phyloP scores from a whole-genome alignment of 2,329 filamentous ascomycete species.

The Venturiaceae sp. region DNA sequence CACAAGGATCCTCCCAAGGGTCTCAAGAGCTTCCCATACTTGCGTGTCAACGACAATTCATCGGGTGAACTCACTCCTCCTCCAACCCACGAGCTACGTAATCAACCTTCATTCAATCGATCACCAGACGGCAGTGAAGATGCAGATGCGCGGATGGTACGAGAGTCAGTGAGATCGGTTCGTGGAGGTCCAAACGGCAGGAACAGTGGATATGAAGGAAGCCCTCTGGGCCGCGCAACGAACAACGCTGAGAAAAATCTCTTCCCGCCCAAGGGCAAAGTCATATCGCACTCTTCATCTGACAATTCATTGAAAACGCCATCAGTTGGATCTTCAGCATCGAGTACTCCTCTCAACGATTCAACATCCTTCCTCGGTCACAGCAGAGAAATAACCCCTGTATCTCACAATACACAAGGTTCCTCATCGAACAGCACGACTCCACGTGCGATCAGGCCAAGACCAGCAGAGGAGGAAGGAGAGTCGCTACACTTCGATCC shows the following conservation, averaged over 20 bases:
- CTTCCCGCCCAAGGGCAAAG: constrained; percentile 11
- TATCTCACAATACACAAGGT: constrained; percentile 9
- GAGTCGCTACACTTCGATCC: background rate
- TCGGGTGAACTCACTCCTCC: background rate
- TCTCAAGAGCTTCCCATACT: background rate
- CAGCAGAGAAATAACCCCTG: background rate
- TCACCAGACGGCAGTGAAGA: constrained; percentile 4
- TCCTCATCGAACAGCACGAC: constrained; percentile 14
- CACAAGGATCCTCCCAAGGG: constrained; percentile 3
- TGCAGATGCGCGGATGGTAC: constrained; percentile 7
- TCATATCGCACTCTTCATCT: constrained; percentile 19
- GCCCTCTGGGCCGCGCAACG: background rate
- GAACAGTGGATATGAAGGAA: background rate
- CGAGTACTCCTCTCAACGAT: background rate
- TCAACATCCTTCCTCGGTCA: background rate
- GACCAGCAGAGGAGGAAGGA: background rate
- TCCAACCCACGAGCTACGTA: background rate
- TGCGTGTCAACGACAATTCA: background rate
- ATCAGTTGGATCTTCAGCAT: constrained; percentile 6
- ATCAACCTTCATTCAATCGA: background rate
- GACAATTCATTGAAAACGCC: constrained; percentile 7
- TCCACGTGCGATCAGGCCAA: constrained; percentile 12
- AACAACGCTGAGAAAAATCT: background rate
- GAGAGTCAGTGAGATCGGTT: constrained; percentile 5
- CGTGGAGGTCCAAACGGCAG: background rate